Evolutionary conservation across 2,329 filamentous ascomycete species (phyloP), one percentile per base, ranked within the genome.

Genomic region (Kalaharituber pfeilii): DNA sequence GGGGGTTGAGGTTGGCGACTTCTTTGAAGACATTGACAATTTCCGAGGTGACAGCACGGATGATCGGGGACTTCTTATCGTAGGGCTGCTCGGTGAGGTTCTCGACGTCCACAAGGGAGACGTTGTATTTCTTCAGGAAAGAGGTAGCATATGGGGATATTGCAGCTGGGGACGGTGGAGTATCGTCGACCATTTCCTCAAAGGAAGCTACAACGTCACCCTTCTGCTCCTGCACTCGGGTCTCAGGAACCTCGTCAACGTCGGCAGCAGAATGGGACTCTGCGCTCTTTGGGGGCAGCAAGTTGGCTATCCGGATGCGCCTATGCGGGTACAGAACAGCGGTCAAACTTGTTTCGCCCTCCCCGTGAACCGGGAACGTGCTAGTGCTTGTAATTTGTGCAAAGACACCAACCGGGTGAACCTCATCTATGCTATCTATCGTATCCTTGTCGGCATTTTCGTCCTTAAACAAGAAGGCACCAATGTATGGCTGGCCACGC

Each of bases 11-110:
- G 45, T 81, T 83, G 8, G 89, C 89, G 53, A 98, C 86, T 67
- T 96, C 88, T 71, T 95, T 96, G 74, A 95, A 96, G 0, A 94
- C 91, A 67, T 95, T 96, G 66, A 98, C 87, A 58, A 98, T 96
- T 71, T 98, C 93, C 65, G 89, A 94, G 50, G 89, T 91, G 47
- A 98, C 80, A 11, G 91, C 91, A 53, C 86, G 82, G 57, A 96
- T 87, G 29, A 91, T 81, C 18, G 82, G 82, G 65, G 84, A 91
- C 69, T 89, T 93, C 65, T 86, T 82, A 67, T 96, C 91, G 66
- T 85, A 85, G 0, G 87, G 82, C 65, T 94, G 84, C 64, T 98
- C 91, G 0, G 75, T 74, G 53, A 98, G 74, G 63, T 98, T 98
- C 58, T 96, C 87, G 36, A 96, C 88, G 62, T 94, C 93, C 62